Evolutionary conservation across 2,329 filamentous ascomycete species (phyloP), one percentile per base, ranked within the genome.

Genomic region (Trichoderma arundinaceum): DNA sequence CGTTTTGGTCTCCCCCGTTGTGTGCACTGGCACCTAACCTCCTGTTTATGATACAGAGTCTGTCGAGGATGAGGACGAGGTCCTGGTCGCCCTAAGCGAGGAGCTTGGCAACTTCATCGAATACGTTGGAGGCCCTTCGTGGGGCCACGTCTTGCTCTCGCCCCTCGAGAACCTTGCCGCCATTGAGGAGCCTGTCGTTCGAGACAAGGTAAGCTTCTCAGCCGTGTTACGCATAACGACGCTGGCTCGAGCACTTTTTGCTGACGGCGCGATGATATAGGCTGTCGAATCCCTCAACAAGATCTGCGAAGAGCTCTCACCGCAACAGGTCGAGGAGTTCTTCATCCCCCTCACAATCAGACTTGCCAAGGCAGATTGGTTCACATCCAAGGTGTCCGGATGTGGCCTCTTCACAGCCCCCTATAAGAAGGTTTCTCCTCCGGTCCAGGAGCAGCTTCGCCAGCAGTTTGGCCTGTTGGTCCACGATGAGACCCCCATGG

Each of bases 241-340:
- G 58, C 58, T 44, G 44, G 10, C 22, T 49, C 35, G 35, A 62
- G 58, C 58, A 49, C 32, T 33, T 39, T 44, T 53, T 4, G 52
- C 58, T 69, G 62, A 61, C 66, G 66, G 68, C 60, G 64, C 61
- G 15, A 41, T 48, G 12, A 35, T 62, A 52, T 74, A 97, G 94
- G 95, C 95, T 70, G 95, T 99, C 77, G 96, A 99, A 79, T 99
- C 95, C 54, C 88, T 99, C 72, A 99, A 99, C 87, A 99, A 97
- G 84, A 98, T 99, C 79, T 98, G 95, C 86, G 88, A 89, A 76
- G 89, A 97, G 77, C 86, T 99, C 64, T 96, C 93, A 58, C 83
- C 92, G 73, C 87, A 92, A 79, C 95, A 99, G 83, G 90, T 98
- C 76, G 95, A 99, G 84, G 92, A 97, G 75, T 92, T 94, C 81